Base-by-base conservation (phyloP, 2,329 filamentous ascomycete genomes). In the Xylogone sp. region DNA sequence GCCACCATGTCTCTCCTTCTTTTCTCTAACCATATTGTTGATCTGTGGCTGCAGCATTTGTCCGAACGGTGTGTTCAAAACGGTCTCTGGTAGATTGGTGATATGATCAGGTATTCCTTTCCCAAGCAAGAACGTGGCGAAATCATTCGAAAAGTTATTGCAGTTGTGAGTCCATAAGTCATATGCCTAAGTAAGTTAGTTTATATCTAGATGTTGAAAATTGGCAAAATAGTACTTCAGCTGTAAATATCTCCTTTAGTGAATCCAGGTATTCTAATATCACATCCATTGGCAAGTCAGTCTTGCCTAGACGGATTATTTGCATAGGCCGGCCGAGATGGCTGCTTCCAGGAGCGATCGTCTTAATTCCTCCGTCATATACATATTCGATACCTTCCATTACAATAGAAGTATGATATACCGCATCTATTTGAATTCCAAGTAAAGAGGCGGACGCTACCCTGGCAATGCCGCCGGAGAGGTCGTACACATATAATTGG, bases 141-240 rank as follows among this genome's bases (percentile, higher is more conserved):
- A 86, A 55, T 96, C 91, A 64, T 97, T 93, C 3, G 88, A 90
- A 69, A 97, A 99, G 69, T 97, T 97, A 73, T 97, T 99, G 75
- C 93, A 97, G 67, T 99, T 99, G 70, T 97, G 91, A 61, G 73
- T 89, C 68, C 81, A 96, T 4, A 97, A 74, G 65, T 97, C 90
- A 64, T 97, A 97, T 1, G 89, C 88, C 82, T 90, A 8, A 31
- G 19, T 20, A 2, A 47, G 19, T 61, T 45, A 56, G 45, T 34
- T 18, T 24, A 2, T 21, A 27, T 9, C 43, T 44, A 18, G 34
- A 13, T 18, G 5, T 19, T 8, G n/a, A 47, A 12, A 20, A 10
- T 45, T 9, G 19, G 18, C 44, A 42, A 21, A 46, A 19, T 21
- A 43, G 46, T 69, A 87, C 87, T 74, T 91, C 84, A 8, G 87